Conservation (phyloP, 345 rosid genomes). For the Ailanthus altissimus region DNA sequence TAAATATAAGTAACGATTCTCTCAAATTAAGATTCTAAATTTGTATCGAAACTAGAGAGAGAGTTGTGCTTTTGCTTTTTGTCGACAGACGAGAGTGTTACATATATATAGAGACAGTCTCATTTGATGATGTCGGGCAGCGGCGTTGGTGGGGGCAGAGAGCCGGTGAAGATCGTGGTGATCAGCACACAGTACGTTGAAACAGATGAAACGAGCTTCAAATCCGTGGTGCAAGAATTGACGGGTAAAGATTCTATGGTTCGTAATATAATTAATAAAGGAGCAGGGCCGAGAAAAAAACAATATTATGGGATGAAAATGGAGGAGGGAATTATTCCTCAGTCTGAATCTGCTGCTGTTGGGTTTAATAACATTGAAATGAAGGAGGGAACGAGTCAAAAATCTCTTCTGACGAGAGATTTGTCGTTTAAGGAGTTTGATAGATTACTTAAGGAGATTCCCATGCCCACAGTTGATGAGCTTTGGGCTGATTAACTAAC, state of each 20-base stretch:
- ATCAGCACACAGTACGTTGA: conserved; percentile 49
- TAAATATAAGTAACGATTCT: no score
- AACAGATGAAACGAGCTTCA: conserved; percentile 52
- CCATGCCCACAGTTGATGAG: conserved; percentile 43
- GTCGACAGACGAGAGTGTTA: not conserved
- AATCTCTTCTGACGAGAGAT: conserved; percentile 25
- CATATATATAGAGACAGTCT: no score
- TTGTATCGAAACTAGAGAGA: no score
- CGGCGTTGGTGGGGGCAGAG: not conserved
- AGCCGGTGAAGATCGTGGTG: conserved; percentile 45
- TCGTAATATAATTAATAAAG: not conserved
- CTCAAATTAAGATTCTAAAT: no score
- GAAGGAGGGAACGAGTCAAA: not conserved
- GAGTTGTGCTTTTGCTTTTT: not conserved
- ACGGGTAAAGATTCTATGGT: conserved; percentile 54
- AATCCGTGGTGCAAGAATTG: conserved; percentile 56
- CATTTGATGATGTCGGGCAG: not conserved
- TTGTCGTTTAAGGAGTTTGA: conserved; percentile 44
- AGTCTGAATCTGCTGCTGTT: not conserved
- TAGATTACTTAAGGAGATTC: conserved; percentile 46
- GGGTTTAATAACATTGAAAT: not conserved
- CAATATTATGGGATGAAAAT: not conserved
- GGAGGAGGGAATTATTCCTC: not conserved
- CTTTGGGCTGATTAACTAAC: conserved; percentile 28
- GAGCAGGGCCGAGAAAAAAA: not conserved